Percentiles rank a stretch among this genome's conserved stretches.
phyloP scores from a whole-genome alignment of 2,329 filamentous ascomycete species.

The Cladophialophora psammophila region DNA sequence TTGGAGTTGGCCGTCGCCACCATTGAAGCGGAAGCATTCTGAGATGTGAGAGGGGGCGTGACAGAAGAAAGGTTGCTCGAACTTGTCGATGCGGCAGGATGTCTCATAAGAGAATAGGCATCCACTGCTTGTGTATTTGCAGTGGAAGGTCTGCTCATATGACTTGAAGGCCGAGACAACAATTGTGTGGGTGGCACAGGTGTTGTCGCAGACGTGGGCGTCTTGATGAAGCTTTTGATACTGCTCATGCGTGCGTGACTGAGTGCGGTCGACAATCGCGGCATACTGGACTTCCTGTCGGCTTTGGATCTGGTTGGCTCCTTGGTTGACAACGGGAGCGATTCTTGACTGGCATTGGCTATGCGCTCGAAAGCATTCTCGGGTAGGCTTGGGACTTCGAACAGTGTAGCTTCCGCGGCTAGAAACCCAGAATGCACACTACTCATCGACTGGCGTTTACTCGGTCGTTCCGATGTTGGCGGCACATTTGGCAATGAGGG shows the following conservation, averaged over 20 bases:
- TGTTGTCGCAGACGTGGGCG: constrained; percentile 28
- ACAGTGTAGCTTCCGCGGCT: constrained; percentile 35
- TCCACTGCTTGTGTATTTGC: constrained; percentile 24
- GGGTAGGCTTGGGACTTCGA: constrained; percentile 36
- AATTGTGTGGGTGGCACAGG: constrained; percentile 19
- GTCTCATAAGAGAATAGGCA: constrained; percentile 11
- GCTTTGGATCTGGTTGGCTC: constrained; percentile 14
- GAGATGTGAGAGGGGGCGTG: constrained; percentile 27
- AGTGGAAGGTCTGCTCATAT: constrained; percentile 32
- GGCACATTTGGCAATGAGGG: constrained; percentile 23
- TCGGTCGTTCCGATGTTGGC: constrained; percentile 23
- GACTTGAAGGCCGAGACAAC: constrained; percentile 26
- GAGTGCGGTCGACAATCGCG: constrained; percentile 32
- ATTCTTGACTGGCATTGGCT: constrained; percentile 36
- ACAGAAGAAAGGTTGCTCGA: constrained; percentile 15
- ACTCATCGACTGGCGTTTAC: constrained; percentile 29
- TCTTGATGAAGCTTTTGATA: constrained; percentile 39
- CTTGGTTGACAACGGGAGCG: constrained; percentile 24
- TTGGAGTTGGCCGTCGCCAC: constrained; percentile 12
- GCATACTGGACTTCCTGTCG: constrained; percentile 34
- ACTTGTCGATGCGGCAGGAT: constrained; percentile 17
- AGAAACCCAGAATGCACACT: constrained; percentile 30
- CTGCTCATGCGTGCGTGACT: constrained; percentile 39
- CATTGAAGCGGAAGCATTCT: constrained; percentile 19
- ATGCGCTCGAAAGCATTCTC: constrained; percentile 37